Conservation (phyloP, 2,329 filamentous ascomycete genomes). For the Neonectria coccinea region DNA sequence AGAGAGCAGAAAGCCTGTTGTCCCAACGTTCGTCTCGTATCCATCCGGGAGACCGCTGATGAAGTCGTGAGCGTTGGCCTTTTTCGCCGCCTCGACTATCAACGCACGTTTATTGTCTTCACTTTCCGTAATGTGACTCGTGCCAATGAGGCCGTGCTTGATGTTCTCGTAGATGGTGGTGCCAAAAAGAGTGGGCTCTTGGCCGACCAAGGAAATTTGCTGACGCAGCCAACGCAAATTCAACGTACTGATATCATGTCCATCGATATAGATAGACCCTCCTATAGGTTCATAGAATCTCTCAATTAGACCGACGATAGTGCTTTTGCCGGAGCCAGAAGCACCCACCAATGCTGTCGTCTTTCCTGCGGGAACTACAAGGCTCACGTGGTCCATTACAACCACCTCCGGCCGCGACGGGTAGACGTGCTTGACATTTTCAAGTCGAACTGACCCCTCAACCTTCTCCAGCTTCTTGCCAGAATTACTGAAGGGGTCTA, state of each 20-base stretch:
- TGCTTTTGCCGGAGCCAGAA: constrained; percentile 65
- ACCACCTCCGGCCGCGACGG: constrained; percentile 60
- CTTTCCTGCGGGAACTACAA: constrained; percentile 55
- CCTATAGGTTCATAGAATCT: constrained; percentile 64
- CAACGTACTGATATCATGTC: constrained; percentile 50
- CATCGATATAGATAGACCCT: constrained; percentile 54
- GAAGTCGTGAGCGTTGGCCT: constrained; percentile 32
- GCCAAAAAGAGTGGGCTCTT: constrained; percentile 61
- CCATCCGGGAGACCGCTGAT: constrained; percentile 28
- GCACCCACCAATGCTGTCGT: constrained; percentile 65
- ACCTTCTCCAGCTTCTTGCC: constrained; percentile 44
- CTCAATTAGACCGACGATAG: constrained; percentile 51
- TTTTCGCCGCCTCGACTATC: constrained; percentile 21
- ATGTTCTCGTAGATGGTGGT: constrained; percentile 57
- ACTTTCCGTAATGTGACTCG: neutral
- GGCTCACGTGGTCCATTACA: constrained; percentile 51
- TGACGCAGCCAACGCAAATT: constrained; percentile 60
- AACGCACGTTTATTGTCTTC: constrained; percentile 1
- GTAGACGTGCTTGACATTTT: constrained; percentile 60
- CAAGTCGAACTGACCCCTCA: constrained; percentile 55
- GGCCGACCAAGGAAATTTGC: constrained; percentile 60
- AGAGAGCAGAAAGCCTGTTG: constrained; percentile 23
- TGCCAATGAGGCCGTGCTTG: constrained; percentile 54
- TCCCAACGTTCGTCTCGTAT: constrained; percentile 32
- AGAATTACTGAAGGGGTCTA: constrained; percentile 49